Base-by-base conservation (phyloP, 1,284 basidiomycete species). In the Melanopsichium pennsylvanicum region DNA sequence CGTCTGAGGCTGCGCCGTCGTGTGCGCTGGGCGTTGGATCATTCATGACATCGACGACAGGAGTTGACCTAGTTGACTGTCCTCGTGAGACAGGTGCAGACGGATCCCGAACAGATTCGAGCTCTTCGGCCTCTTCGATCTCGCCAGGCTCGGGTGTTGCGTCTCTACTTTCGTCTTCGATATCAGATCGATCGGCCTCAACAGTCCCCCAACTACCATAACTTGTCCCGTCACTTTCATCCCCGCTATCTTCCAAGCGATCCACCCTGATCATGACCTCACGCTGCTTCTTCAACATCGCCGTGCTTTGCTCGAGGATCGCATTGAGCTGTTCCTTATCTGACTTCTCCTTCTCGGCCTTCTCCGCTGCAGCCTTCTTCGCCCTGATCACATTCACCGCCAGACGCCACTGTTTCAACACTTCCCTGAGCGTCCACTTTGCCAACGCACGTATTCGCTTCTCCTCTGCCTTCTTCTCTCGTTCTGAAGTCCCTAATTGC, bases 321-420 rank as follows among this genome's bases (percentile, higher is more conserved):
- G 89, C 91, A 80, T 93, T 90, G 22, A 97, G 85, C 82, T 96
- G 93, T 70, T 90, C 88, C 61, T 90, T 90, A 0, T 89, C 89
- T 11, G 86, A 82, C 18, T 87, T 84, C 64, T 87, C 86, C 70
- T 88, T 86, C 76, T 91, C 89, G 15, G 83, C 86, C 67, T 87
- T 86, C 45, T 85, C 83, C 51, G 84, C 83, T 12, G 85, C 83
- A 23, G 88, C 84, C 57, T 88, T 85, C 61, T 88, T 85, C 42
- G 90, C 88, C 6, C 90, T 86, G 15, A 94, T 86, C 76, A 92
- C 92, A 73, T 89, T 89, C 42, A 93, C 88, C 2, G 91, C 94
- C 70, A 92, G 87, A 77, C 89, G 90, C 94, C 94, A 97, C 72
- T 93, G 90, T 27, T 85, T 86, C 22, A 87, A 84, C 18, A 97